Conservation (phyloP, 2,329 filamentous ascomycete genomes). For the Aspergillus carbonarius region DNA sequence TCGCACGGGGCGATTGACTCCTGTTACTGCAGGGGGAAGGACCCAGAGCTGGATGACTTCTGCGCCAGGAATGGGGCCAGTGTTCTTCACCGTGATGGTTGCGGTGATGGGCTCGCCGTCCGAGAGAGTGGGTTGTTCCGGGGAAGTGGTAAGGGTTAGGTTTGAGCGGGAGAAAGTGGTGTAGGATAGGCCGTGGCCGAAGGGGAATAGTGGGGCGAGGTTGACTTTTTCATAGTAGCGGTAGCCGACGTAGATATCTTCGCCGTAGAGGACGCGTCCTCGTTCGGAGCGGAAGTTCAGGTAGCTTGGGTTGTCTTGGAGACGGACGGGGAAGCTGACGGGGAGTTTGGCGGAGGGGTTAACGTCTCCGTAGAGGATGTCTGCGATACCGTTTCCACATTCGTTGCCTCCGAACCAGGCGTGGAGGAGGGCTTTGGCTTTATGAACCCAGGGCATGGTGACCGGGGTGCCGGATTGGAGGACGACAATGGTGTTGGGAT, state of each 20-base stretch:
- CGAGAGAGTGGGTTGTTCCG: slow-evolving; percentile 37
- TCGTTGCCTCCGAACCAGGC: slow-evolving; percentile 90
- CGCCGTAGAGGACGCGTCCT: slow-evolving; percentile 71
- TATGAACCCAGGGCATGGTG: slow-evolving; percentile 49
- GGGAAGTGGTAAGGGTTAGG: slow-evolving; percentile 35
- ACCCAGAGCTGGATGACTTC: slow-evolving; percentile 60
- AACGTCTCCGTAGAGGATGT: slow-evolving; percentile 70
- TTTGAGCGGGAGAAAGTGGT: slow-evolving; percentile 63
- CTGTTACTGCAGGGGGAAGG: slow-evolving; percentile 41
- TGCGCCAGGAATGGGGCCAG: slow-evolving; percentile 51
- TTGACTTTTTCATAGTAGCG: slow-evolving; percentile 74
- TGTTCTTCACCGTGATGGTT: slow-evolving; percentile 53
- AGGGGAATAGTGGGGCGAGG: slow-evolving; percentile 67
- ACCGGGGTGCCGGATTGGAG: slow-evolving; percentile 74
- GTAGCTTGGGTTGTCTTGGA: slow-evolving; percentile 72
- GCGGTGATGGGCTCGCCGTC: slow-evolving; percentile 50
- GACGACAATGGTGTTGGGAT: slow-evolving; percentile 69
- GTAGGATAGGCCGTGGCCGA: slow-evolving; percentile 78
- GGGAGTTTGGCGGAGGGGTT: slow-evolving; percentile 76
- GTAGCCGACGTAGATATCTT: slow-evolving; percentile 80
- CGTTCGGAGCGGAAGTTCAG: slow-evolving; percentile 72
- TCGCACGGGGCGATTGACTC: slow-evolving; percentile 58
- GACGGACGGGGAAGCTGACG: slow-evolving; percentile 66
- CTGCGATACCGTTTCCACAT: slow-evolving; percentile 76
- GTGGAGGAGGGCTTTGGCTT: slow-evolving; percentile 62